These are phyloP conservation scores for Zygosaccharomyces sapae DNA, from an alignment of 1,139 yeast species.

Conservation along the genomic window DNA sequence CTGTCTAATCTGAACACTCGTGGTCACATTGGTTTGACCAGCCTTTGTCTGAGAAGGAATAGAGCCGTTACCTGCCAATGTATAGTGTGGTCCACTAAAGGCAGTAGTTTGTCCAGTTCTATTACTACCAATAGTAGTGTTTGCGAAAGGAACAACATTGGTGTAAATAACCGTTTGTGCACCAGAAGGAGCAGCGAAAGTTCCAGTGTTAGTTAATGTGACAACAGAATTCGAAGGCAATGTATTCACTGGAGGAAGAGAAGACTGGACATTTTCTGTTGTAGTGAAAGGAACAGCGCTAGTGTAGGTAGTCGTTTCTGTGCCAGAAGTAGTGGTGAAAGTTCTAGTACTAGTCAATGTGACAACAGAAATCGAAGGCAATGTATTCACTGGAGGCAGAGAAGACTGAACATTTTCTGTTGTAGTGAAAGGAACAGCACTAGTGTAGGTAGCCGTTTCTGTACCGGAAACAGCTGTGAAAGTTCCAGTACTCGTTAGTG, in stretches of 20 bases:
- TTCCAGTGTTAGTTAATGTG: not conserved
- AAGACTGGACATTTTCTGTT: not conserved
- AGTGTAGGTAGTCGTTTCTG: not conserved
- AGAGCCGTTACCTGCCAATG: not conserved
- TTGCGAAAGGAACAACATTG: not conserved
- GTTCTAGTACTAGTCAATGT: not conserved
- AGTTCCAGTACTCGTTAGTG: not conserved
- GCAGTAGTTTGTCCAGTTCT: no score
- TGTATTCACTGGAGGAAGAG: not conserved
- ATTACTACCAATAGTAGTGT: no score
- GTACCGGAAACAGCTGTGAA: constrained; percentile 7
- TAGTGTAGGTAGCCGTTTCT: no score
- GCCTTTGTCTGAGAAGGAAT: not conserved
- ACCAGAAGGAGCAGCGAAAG: not conserved
- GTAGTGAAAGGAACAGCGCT: not conserved
- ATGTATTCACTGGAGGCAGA: not conserved
- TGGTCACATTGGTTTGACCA: not conserved
- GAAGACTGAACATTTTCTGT: not conserved
- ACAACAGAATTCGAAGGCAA: not conserved
- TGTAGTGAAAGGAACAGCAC: not conserved
- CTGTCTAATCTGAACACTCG: not conserved
- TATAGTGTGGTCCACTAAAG: no score
- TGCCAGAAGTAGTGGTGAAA: not conserved
- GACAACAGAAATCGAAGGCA: not conserved
- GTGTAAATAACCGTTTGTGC: not conserved